These are phyloP conservation scores for Trifolium dubium DNA, from an alignment of 306 rosid species.

Conservation along the genomic window DNA sequence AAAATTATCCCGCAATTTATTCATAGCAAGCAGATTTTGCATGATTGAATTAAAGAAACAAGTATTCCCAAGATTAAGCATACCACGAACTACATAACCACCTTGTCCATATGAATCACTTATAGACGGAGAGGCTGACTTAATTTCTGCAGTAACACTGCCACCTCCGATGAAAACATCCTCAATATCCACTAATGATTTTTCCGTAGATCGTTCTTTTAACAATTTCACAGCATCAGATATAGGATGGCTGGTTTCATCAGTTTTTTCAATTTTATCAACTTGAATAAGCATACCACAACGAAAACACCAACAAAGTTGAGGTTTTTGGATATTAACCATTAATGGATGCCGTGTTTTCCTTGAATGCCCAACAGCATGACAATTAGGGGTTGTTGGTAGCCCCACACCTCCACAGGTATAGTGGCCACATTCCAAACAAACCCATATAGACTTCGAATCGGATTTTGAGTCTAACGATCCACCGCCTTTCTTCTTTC, in stretches of 20 bases:
- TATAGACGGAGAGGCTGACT: slow-evolving; percentile 45
- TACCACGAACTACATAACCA: slow-evolving; percentile 71
- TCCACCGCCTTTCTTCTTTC: slow-evolving; percentile 67
- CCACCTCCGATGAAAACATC: slow-evolving; percentile 52
- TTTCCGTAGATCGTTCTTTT: slow-evolving; percentile 51
- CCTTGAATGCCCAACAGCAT: slow-evolving; percentile 68
- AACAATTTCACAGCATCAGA: slow-evolving; percentile 68
- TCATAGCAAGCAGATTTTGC: slow-evolving; percentile 87
- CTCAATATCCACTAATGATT: slow-evolving; percentile 51
- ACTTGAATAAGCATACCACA: slow-evolving; percentile 64
- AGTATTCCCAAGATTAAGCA: slow-evolving; percentile 91
- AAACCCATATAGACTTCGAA: slow-evolving; percentile 81
- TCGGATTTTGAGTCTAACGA: slow-evolving; percentile 64
- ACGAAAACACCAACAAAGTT: slow-evolving; percentile 85
- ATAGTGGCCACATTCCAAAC: slow-evolving; percentile 83
- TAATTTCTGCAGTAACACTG: slow-evolving; percentile 60
- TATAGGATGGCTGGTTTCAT: slow-evolving; percentile 56
- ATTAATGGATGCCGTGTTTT: slow-evolving; percentile 71
- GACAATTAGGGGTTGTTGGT: slow-evolving; percentile 65
- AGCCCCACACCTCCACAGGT: slow-evolving; percentile 90
- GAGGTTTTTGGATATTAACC: slow-evolving; percentile 71
- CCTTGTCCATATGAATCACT: slow-evolving; percentile 54
- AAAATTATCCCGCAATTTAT: slow-evolving; percentile 63
- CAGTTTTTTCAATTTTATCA: slow-evolving; percentile 65
- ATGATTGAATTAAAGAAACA: slow-evolving; percentile 92